Conservation (phyloP, 1,139 yeast species). For the Hanseniaspora sp. region DNA sequence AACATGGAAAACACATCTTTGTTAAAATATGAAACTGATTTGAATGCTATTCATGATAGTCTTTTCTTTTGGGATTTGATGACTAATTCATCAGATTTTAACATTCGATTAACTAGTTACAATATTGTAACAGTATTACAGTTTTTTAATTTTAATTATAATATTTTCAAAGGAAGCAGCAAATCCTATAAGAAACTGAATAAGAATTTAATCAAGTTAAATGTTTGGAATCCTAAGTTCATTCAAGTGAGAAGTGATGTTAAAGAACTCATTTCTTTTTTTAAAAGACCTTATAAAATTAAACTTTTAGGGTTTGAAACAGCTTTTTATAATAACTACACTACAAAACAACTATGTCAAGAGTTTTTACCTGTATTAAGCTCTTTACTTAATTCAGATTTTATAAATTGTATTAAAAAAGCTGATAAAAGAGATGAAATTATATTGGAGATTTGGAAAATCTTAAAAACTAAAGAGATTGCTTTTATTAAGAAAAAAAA, state of each 20-base stretch:
- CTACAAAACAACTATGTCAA: conserved; percentile 3
- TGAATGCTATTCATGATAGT: background rate
- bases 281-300: background rate
- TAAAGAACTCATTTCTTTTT: conserved; percentile 1
- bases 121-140: conserved; percentile 2
- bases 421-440: conserved; percentile 11
- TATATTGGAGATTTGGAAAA: background rate
- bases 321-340: background rate
- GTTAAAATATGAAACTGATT: background rate
- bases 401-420: conserved; percentile 2
- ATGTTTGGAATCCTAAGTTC: conserved; percentile 6
- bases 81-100: background rate
- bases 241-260: background rate
- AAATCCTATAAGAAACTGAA: background rate
- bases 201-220: background rate
- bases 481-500: background rate
- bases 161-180: background rate
- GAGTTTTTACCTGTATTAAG: conserved; percentile 10
- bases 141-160: conserved; percentile 5
- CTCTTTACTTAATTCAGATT: background rate
- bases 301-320: background rate
- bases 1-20: conserved; percentile 4
- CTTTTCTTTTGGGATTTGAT: conserved; percentile 7
- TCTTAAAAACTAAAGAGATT: conserved; percentile 6
- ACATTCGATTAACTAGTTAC: conserved; percentile 1